Evolutionary conservation across 2,329 filamentous ascomycete species (phyloP).

Genomic region (Coniochaeta prunicola): DNA sequence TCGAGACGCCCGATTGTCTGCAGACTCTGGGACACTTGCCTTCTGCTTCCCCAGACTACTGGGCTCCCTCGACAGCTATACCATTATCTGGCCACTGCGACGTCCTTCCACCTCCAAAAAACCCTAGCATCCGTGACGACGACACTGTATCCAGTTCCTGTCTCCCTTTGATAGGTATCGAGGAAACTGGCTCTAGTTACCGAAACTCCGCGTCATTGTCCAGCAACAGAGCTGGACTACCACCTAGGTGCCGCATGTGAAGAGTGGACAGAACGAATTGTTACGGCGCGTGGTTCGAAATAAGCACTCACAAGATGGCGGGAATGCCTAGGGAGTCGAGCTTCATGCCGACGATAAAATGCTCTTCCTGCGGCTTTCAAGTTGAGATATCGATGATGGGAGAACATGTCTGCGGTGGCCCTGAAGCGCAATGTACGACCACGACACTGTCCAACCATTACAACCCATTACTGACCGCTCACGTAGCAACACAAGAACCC

Average conservation of each 20-base stretch:
- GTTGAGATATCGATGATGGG: slow-evolving; percentile 83
- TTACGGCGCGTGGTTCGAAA: not conserved
- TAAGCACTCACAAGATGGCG: slow-evolving; percentile 28
- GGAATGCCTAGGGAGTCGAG: slow-evolving; percentile 50
- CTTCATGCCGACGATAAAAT: slow-evolving; percentile 80
- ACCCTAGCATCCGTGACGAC: not conserved
- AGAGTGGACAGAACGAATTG: not conserved
- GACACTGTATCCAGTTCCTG: not conserved
- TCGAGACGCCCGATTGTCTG: not conserved
- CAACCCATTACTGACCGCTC: not conserved
- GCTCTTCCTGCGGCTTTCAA: slow-evolving; percentile 68
- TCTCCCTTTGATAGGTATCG: not conserved
- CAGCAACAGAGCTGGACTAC: not conserved
- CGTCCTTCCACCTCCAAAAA: not conserved
- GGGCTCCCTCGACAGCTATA: not conserved
- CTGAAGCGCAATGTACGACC: slow-evolving; percentile 38
- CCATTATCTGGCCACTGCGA: not conserved
- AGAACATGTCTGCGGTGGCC: slow-evolving; percentile 63
- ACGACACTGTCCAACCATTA: not conserved
- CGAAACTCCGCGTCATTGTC: not conserved
- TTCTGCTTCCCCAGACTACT: not conserved
- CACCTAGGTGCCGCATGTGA: not conserved
- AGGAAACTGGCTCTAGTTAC: not conserved
- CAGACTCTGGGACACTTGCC: not conserved
- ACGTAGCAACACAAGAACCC: slow-evolving; percentile 19